A percentile compares a stretch with the other conserved stretches of the same genome.
These are phyloP conservation scores for Artomyces pyxidatus DNA, from an alignment of 768 basidiomycete species.

Conservation along the genomic window DNA sequence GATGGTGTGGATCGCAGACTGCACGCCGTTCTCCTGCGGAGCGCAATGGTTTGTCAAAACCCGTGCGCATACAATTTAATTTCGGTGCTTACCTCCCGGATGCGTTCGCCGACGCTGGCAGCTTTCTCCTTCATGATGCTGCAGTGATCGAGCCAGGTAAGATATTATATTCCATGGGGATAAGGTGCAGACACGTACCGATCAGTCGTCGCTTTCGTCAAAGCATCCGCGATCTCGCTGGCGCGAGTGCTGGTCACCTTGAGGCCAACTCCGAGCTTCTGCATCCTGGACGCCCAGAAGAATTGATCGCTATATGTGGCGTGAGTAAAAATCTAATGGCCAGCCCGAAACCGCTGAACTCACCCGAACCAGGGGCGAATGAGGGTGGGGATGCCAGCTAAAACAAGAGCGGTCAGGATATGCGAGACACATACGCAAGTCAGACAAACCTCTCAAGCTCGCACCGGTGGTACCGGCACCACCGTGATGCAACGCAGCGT, in stretches of 20 bases:
- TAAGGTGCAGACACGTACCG: conserved; percentile 28
- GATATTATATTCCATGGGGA: background rate
- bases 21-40: conserved; percentile 48
- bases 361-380: conserved; percentile 66
- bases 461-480: conserved; percentile 69
- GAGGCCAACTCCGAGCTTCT: conserved; percentile 50
- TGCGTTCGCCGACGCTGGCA: conserved; percentile 34
- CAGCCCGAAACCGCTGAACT: conserved; percentile 11
- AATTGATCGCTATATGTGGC: conserved; percentile 39
- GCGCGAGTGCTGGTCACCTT: conserved; percentile 38
- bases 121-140: conserved; percentile 59
- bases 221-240: conserved; percentile 43
- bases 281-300: conserved; percentile 59
- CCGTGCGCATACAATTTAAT: background rate
- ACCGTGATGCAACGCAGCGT: conserved; percentile 60
- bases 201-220: conserved; percentile 46
- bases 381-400: conserved; percentile 54
- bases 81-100: conserved; percentile 27
- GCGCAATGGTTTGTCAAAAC: background rate
- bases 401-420: background rate
- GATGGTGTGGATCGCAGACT: conserved; percentile 46
- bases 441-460: conserved; percentile 36
- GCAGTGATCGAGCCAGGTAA: background rate
- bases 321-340: background rate
- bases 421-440: background rate